Conservation (phyloP, 345 rosid genomes). For the Ceriops decandra region DNA sequence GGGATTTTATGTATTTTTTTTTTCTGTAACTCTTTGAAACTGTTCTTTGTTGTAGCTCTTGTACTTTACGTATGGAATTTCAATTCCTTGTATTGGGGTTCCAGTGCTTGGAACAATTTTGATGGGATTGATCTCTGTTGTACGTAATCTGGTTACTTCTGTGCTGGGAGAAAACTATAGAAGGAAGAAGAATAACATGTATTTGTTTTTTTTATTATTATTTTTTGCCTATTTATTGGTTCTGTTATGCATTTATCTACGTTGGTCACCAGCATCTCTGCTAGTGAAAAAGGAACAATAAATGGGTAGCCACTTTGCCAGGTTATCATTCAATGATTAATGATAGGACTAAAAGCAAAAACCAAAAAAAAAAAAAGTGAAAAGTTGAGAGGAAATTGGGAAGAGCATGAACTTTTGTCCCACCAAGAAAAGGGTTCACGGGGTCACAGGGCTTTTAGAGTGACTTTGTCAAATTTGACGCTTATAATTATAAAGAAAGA, state of each 20-base stretch:
- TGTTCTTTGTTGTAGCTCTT: not conserved
- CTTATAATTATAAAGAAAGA: too few relatives aligned
- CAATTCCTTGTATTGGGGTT: not conserved
- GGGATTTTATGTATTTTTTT: not conserved
- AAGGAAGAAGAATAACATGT: not conserved
- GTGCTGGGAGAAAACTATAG: not conserved
- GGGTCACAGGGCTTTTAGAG: slow-evolving; percentile 13
- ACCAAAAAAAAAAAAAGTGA: not conserved
- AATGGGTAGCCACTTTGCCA: too few relatives aligned
- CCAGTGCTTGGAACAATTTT: not conserved
- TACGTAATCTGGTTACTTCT: not conserved
- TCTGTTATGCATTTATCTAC: too few relatives aligned
- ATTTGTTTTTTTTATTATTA: not conserved
- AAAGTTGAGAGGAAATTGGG: not conserved
- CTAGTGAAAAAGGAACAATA: too few relatives aligned
- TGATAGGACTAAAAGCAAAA: not conserved
- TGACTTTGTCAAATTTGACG: not conserved
- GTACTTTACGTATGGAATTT: not conserved
- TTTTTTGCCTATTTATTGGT: too few relatives aligned
- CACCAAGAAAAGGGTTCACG: slow-evolving; percentile 1
- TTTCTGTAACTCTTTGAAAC: too few relatives aligned
- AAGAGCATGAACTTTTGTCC: too few relatives aligned
- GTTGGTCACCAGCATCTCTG: too few relatives aligned
- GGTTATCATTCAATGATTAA: not conserved
- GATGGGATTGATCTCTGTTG: not conserved